Base-by-base conservation (phyloP, 768 basidiomycete genomes). In the Cystofilobasidium macerans region DNA sequence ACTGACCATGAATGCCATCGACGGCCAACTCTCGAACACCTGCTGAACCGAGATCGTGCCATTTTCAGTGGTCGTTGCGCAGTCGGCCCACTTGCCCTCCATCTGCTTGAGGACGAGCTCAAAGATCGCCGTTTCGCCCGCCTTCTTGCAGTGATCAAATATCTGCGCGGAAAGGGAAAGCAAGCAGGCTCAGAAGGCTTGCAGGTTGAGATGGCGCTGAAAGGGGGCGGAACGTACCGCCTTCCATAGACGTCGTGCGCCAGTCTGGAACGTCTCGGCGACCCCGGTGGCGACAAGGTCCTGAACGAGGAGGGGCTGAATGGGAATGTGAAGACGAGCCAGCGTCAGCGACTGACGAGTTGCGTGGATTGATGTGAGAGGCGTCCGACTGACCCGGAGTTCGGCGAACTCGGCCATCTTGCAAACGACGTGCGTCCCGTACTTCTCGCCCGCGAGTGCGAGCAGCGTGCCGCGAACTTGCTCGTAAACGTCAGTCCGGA, bases 401-500 rank as follows among this genome's bases (percentile, higher is more conserved):
- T 73, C 74, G 47, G 69, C 64, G 38, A 69, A 65, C 20, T 71
- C 69, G 30, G 74, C 69, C 20, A 71, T 71, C 62, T 75, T 75
- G 68, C 72, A 73, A 35, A 75, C 64, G 47, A 75, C 74, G 58
- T 75, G 74, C 1, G 72, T 74, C 3, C 74, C 74, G 64, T 73
- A 74, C 61, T 73, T 73, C 65, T 75, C 71, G 59, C 71, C 72
- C 1, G 73, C 72, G 32, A 75, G 72, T 22, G 69, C 58, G 42
- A 75, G 70, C 22, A 75, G 69, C 26, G 73, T 64, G 7, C 70
- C 69, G 22, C 74, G 47, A 47, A 75, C 70, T 24, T 68, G 63
- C n/a, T 69, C 64, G 69, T 73, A 71, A 38, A 75, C 74, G 12
- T 68, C 69, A 61, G 63, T 56, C 59, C 72, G 69, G 20, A 71